Evolutionary conservation across 331 rosid genomes (phyloP).

Genomic region (Rosa hybrid): DNA sequence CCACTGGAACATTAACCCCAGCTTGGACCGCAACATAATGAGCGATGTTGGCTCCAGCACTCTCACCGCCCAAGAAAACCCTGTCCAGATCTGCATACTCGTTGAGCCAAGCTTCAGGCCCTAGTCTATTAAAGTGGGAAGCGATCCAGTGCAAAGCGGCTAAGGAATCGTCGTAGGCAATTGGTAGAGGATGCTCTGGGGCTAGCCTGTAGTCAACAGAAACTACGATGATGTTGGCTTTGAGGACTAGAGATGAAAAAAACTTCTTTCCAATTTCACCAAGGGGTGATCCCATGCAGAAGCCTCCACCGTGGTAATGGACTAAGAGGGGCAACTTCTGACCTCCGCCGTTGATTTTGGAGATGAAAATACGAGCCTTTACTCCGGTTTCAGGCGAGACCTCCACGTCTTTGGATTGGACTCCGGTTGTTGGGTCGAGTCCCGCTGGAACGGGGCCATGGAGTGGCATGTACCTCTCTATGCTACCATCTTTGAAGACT

Average conservation of each 20-base stretch:
- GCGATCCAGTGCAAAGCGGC: constrained; percentile 16
- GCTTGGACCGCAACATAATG: constrained; percentile 13
- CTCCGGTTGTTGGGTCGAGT: constrained; percentile 8
- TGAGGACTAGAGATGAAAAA: constrained; percentile 10
- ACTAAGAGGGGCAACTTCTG: constrained; percentile 23
- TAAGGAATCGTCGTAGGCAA: constrained; percentile 22
- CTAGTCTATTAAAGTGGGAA: neutral
- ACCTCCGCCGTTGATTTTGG: neutral
- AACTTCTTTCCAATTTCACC: neutral
- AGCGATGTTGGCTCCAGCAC: constrained; percentile 24
- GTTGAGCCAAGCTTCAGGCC: constrained; percentile 24
- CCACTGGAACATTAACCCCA: neutral
- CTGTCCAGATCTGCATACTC: constrained; percentile 7
- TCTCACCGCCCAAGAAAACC: constrained; percentile 25
- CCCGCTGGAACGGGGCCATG: neutral
- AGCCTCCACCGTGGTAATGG: constrained; percentile 33
- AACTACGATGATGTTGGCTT: constrained; percentile 9
- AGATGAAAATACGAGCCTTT: constrained; percentile 20
- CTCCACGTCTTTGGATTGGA: constrained; percentile 25
- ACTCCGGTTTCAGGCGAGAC: constrained; percentile 4
- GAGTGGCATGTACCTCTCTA: constrained; percentile 15
- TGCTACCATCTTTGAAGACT: constrained; percentile 23
- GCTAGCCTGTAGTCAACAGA: constrained; percentile 29
- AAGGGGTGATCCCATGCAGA: constrained; percentile 21
- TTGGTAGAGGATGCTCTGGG: constrained; percentile 26